Percentiles rank a stretch among this genome's conserved stretches.
Conservation (phyloP, 148 eudicot species). For the Chenopodium formosanum region DNA sequence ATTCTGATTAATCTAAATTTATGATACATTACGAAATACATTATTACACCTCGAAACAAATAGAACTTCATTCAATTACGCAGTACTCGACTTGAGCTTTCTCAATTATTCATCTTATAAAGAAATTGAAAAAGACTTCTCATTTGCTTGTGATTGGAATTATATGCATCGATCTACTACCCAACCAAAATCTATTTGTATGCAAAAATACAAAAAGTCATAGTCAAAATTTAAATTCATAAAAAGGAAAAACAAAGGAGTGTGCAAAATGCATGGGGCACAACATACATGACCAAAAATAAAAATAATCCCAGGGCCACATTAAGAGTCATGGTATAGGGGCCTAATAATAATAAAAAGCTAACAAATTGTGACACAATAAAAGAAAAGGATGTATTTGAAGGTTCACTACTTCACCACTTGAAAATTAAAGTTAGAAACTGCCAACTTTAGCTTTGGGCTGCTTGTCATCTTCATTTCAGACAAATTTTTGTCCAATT, state of each 20-base stretch:
- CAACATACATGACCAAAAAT: background rate
- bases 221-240: background rate
- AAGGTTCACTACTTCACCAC: constrained; percentile 12
- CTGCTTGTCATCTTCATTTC: constrained; percentile 23
- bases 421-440: background rate
- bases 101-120: background rate
- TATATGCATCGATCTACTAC: background rate
- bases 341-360: background rate
- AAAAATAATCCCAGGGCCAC: background rate
- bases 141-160: background rate
- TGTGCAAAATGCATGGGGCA: constrained; percentile 5
- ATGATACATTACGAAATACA: no score
- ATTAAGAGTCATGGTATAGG: background rate
- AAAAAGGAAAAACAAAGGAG: constrained; percentile 4
- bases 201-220: constrained; percentile 10
- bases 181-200: constrained; percentile 19
- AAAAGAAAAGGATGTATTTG: background rate
- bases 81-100: background rate
- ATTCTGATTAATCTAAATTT: no score
- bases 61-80: background rate
- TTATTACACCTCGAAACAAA: background rate
- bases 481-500: constrained; percentile 20
- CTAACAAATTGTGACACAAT: background rate
- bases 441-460: constrained; percentile 13
- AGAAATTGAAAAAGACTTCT: background rate